These are phyloP conservation scores for Clavariopsis aquatica DNA, from an alignment of 495 filamentous ascomycete species.

Conservation along the genomic window DNA sequence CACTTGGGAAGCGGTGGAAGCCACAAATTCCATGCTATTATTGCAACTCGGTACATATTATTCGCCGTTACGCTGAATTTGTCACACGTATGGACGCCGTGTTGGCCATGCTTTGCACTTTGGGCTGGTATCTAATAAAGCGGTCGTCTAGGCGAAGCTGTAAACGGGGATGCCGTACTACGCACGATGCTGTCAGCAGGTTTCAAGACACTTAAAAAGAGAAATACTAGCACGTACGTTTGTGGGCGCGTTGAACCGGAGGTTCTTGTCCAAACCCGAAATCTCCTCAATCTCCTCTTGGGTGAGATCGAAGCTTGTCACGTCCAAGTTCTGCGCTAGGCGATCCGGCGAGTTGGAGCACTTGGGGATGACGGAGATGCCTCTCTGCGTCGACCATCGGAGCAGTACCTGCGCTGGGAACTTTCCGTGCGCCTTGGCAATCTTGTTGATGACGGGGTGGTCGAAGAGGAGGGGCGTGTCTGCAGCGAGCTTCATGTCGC, in stretches of 20 bases:
- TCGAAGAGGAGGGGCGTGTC: constrained; percentile 72
- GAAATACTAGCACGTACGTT: constrained; percentile 31
- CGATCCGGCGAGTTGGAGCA: constrained; percentile 60
- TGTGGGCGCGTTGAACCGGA: constrained; percentile 80
- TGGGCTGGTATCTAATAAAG: not conserved
- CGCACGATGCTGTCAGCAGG: constrained; percentile 4
- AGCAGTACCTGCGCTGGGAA: constrained; percentile 84
- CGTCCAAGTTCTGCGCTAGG: constrained; percentile 65
- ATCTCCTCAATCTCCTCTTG: constrained; percentile 68
- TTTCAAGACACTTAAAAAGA: not conserved
- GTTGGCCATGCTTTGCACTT: not conserved
- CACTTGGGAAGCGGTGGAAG: too few relatives aligned
- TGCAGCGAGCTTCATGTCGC: constrained; percentile 63
- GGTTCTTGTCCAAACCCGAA: constrained; percentile 62
- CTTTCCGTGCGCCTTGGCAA: constrained; percentile 68
- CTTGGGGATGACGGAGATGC: constrained; percentile 90
- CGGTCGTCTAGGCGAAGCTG: constrained; percentile 16
- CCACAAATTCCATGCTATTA: not conserved
- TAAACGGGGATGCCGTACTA: constrained; percentile 33
- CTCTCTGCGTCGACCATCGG: constrained; percentile 93
- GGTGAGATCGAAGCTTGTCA: constrained; percentile 66
- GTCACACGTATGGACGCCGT: constrained; percentile 2
- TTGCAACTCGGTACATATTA: not conserved
- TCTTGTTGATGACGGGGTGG: constrained; percentile 57
- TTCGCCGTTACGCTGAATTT: not conserved